Evolutionary conservation across 208 protist genomes (phyloP).

Genomic region (Herpetomonas muscarum): DNA sequence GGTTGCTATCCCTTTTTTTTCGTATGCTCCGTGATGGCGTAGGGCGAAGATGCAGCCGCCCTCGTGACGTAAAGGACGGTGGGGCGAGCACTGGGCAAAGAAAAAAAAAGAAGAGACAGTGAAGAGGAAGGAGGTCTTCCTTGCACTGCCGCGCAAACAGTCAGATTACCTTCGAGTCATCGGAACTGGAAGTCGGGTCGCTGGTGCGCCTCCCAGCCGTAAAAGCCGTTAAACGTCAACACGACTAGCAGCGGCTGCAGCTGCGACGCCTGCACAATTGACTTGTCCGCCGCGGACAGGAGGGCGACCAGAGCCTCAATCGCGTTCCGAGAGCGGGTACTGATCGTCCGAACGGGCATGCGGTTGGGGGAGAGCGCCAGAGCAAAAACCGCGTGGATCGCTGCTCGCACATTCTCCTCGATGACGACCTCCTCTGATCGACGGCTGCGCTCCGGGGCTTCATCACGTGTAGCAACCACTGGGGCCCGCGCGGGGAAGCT

Average conservation of each 20-base stretch:
- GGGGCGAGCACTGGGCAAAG: too few relatives aligned
- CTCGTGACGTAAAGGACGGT: too few relatives aligned
- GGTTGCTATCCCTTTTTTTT: background rate
- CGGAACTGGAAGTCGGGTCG: slow-evolving; percentile 18
- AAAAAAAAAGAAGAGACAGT: background rate
- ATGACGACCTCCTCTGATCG: background rate
- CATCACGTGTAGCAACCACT: background rate
- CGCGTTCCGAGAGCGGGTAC: slow-evolving; percentile 42
- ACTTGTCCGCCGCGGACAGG: slow-evolving; percentile 28
- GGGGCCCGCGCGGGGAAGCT: slow-evolving; percentile 30
- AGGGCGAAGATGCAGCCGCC: too few relatives aligned
- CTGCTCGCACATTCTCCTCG: slow-evolving; percentile 26
- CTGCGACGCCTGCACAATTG: slow-evolving; percentile 36
- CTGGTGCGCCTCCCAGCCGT: slow-evolving; percentile 38
- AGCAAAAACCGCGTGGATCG: slow-evolving; percentile 38
- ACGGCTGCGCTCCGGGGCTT: background rate
- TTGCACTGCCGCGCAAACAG: background rate
- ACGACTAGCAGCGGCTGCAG: slow-evolving; percentile 58
- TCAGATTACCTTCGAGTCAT: background rate
- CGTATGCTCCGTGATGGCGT: too few relatives aligned
- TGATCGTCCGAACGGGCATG: slow-evolving; percentile 48
- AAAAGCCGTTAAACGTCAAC: slow-evolving; percentile 84
- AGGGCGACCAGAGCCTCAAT: slow-evolving; percentile 65
- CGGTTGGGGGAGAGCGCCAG: slow-evolving; percentile 54
- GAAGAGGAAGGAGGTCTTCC: background rate